Conservation (phyloP, 2,329 filamentous ascomycete species). For the Rosellinia necatrix region DNA sequence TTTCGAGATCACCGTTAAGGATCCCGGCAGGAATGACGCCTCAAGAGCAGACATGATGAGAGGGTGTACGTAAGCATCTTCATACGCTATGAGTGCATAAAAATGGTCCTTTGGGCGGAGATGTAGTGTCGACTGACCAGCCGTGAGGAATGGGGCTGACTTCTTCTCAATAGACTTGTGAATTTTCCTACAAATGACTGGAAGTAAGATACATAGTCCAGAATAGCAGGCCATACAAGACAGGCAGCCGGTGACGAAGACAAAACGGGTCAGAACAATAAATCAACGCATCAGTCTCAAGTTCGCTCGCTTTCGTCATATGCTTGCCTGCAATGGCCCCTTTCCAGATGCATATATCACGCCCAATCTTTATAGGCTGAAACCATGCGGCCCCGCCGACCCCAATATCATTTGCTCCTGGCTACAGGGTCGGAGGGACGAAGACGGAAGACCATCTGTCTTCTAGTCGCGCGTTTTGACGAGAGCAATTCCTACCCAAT, state of each 20-base stretch:
- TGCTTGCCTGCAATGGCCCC: conserved; percentile 4
- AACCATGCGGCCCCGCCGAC: not conserved
- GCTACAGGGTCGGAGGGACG: conserved; percentile 21
- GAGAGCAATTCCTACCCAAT: conserved; percentile 18
- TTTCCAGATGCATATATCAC: not conserved
- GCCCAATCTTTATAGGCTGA: conserved; percentile 9
- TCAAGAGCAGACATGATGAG: conserved; percentile 77
- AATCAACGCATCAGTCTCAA: conserved; percentile 9
- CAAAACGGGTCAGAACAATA: no score
- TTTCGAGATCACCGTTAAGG: conserved; percentile 60
- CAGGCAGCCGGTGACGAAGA: conserved; percentile 2
- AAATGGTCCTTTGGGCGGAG: conserved; percentile 48
- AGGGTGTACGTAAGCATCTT: conserved; percentile 87
- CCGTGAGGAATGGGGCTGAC: conserved; percentile 26
- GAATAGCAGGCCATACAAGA: not conserved
- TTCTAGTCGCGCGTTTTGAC: conserved; percentile 22
- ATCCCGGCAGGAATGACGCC: conserved; percentile 58
- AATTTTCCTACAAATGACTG: conserved; percentile 30
- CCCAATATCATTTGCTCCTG: conserved; percentile 21
- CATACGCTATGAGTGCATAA: conserved; percentile 80
- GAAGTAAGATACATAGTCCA: conserved; percentile 31
- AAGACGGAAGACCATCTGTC: conserved; percentile 23
- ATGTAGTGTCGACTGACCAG: conserved; percentile 23
- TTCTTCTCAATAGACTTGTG: conserved; percentile 24
- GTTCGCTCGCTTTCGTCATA: not conserved